phyloP scores from a whole-genome alignment of 176 grass and related monocot species.

The Rhynchospora breviuscula region DNA sequence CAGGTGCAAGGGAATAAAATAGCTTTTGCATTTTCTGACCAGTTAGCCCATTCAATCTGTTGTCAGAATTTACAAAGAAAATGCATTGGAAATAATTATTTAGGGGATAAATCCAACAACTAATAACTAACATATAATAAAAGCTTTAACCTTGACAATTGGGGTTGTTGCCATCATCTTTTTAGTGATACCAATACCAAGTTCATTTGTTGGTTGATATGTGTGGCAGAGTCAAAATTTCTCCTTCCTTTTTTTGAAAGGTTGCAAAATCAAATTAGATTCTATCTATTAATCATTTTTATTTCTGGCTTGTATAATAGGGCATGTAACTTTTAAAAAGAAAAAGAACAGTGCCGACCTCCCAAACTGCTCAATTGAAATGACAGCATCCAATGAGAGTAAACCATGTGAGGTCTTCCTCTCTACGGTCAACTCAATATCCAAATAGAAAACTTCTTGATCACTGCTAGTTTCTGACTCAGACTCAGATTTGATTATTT shows the following conservation, averaged over 20 bases:
- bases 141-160: neutral
- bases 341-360: slow-evolving; percentile 39
- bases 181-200: slow-evolving; percentile 4
- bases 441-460: slow-evolving; percentile 46
- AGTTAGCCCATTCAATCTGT: slow-evolving; percentile 80
- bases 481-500: slow-evolving; percentile 18
- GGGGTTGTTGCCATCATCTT: neutral
- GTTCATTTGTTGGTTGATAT: neutral
- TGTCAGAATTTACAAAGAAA: slow-evolving; percentile 26
- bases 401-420: slow-evolving; percentile 35
- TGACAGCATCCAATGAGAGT: slow-evolving; percentile 64
- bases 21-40: slow-evolving; percentile 75
- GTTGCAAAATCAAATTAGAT: neutral
- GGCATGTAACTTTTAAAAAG: neutral
- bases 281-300: neutral
- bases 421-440: slow-evolving; percentile 70
- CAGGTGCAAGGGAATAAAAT: slow-evolving; percentile 64
- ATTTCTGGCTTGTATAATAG: neutral
- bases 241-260: neutral
- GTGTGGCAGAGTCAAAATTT: slow-evolving; percentile 3
- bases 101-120: neutral
- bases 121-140: neutral
- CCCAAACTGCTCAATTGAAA: slow-evolving; percentile 83
- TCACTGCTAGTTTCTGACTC: slow-evolving; percentile 40
- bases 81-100: neutral